Evolutionary conservation across 441 rosid species (phyloP), one percentile per base, ranked within the genome.

Genomic region (Metrosideros polymorpha): DNA sequence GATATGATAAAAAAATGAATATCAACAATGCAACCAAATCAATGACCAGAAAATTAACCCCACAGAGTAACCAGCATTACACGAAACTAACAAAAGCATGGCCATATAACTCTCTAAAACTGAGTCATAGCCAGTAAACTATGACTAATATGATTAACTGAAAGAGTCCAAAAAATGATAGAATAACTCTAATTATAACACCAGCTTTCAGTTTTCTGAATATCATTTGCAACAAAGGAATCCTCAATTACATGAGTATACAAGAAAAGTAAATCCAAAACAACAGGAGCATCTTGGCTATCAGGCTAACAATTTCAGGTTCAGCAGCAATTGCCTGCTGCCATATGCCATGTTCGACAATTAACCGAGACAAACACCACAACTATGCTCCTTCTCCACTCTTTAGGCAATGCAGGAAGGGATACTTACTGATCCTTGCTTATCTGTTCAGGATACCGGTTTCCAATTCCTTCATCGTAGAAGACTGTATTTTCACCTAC

Each of bases 371-470:
- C 47, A 71, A 39, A 71, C n/a, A 71, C 79, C 79, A 39, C 47
- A 39, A 71, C 47, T 42, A 71, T 35, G 79, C 79, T 71, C 47
- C 79, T 71, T 24, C 79, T 82, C 51, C 45, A 63, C 24, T 29
- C 66, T 14, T 25, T 75, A 49, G 35, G 47, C n/a, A 71, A 71
- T 35, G 79, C 79, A 71, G 47, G 79, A 71, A 4, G 54, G 25
- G 83, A 79, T 85, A 85, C 95, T 91, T 88, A 94, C 97, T 89
- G 88, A 61, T 90, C 93, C 82, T 88, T 88, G 53, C 71, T 32
- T 29, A 88, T 66, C 83, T 92, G 92, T 79, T 90, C 95, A 17
- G 88, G 18, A 84, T 87, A 89, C 49, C 92, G 89, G 82, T 90
- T 86, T 88, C 87, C 92, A 87, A 85, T 54, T 83, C 87, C 89